phyloP scores from a whole-genome alignment of 2,329 filamentous ascomycete genomes.

The Aspergillus candidus region DNA sequence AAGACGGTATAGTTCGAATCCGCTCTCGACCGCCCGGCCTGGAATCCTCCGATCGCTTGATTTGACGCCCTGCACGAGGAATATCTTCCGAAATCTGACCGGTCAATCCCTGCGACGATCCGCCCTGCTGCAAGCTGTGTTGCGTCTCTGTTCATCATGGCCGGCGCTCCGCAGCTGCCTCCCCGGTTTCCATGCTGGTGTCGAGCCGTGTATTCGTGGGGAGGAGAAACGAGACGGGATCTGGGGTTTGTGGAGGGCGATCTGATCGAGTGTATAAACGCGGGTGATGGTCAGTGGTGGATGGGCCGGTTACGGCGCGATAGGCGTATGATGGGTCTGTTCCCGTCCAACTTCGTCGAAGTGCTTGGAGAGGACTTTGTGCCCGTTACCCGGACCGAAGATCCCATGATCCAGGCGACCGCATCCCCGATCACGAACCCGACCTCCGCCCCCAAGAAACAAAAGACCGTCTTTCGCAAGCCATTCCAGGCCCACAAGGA shows the following conservation, averaged over 20 bases:
- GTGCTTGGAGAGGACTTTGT: constrained; percentile 79
- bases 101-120: too few relatives aligned
- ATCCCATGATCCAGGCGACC: constrained; percentile 50
- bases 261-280: constrained; percentile 95
- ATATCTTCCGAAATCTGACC: too few relatives aligned
- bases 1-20: too few relatives aligned
- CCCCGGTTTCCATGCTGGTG: constrained; percentile 86
- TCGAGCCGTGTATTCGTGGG: constrained; percentile 86
- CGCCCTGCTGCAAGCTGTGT: neutral
- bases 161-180: constrained; percentile 52
- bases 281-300: constrained; percentile 98
- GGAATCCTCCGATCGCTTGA: neutral
- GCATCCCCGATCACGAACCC: constrained; percentile 39
- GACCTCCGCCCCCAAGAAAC: constrained; percentile 51
- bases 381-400: constrained; percentile 51
- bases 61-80: too few relatives aligned
- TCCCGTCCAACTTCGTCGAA: constrained; percentile 96
- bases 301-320: constrained; percentile 87
- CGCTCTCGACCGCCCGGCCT: neutral
- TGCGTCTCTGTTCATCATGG: constrained; percentile 32
- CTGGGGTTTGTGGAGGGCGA: constrained; percentile 97
- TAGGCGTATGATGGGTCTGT: constrained; percentile 81
- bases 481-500: constrained; percentile 59
- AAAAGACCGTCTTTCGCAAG: constrained; percentile 56
- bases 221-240: constrained; percentile 90